phyloP scores from a whole-genome alignment of 1,139 yeast species.

The Nakaseomyces uthaithaninus region DNA sequence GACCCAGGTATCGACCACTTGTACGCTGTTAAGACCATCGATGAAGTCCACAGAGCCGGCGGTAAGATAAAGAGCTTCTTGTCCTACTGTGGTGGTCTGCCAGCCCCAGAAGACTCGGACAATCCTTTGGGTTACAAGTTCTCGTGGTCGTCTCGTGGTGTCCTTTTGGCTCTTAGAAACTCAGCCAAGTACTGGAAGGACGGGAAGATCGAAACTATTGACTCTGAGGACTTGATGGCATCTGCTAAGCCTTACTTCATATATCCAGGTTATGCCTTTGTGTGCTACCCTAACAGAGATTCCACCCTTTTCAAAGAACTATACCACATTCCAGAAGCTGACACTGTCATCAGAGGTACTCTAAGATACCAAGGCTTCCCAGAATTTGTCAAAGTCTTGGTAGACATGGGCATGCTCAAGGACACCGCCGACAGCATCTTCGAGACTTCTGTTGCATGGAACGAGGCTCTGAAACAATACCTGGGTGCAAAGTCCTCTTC shows the following conservation, averaged over 20 bases:
- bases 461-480: constrained; percentile 70
- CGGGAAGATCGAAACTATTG: constrained; percentile 71
- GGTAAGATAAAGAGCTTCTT: constrained; percentile 92
- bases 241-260: constrained; percentile 92
- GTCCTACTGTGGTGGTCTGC: constrained; percentile 97
- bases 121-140: constrained; percentile 98
- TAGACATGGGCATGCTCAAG: constrained; percentile 84
- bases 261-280: constrained; percentile 92
- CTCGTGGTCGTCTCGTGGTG: constrained; percentile 99
- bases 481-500: constrained; percentile 64
- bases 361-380: constrained; percentile 98
- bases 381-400: constrained; percentile 89
- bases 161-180: constrained; percentile 87
- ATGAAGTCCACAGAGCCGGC: constrained; percentile 84
- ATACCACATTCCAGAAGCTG: constrained; percentile 93
- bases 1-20: constrained; percentile 98
- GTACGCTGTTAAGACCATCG: constrained; percentile 95
- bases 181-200: constrained; percentile 82
- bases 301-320: constrained; percentile 89
- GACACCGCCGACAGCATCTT: constrained; percentile 63
- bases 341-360: constrained; percentile 94
- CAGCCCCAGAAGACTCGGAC: constrained; percentile 95
- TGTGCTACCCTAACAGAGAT: constrained; percentile 96
- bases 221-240: constrained; percentile 89
- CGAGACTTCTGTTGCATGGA: constrained; percentile 64